These are phyloP conservation scores for Dimargaris cristalligena DNA, from an alignment of 192 early-diverging fungal species.

Conservation along the genomic window DNA sequence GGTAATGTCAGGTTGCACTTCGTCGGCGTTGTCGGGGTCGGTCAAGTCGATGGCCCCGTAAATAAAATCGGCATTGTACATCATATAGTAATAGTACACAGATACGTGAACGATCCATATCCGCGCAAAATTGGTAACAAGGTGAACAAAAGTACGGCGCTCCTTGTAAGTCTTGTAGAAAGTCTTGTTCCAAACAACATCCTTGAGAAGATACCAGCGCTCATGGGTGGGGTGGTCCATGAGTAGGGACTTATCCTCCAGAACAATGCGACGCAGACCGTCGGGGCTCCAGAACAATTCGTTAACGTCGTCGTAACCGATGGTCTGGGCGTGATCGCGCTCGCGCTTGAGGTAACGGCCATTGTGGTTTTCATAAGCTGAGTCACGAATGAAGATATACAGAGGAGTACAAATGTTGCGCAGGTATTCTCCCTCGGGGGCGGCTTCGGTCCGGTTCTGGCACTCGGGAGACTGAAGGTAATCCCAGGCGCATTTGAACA, in stretches of 20 bases:
- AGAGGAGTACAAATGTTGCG: slow-evolving; percentile 48
- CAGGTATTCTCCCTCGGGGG: slow-evolving; percentile 51
- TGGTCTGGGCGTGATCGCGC: slow-evolving; percentile 52
- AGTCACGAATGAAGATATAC: slow-evolving; percentile 56
- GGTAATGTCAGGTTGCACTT: slow-evolving; percentile 9
- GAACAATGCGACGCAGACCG: slow-evolving; percentile 35
- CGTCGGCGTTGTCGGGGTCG: slow-evolving; percentile 23
- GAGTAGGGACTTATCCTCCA: slow-evolving; percentile 38
- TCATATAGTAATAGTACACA: slow-evolving; percentile 64
- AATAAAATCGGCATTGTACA: slow-evolving; percentile 46
- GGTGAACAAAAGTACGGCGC: slow-evolving; percentile 66
- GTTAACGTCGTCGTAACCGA: slow-evolving; percentile 75
- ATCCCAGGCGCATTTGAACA: slow-evolving; percentile 55
- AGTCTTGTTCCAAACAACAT: slow-evolving; percentile 49
- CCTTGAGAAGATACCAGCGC: slow-evolving; percentile 39
- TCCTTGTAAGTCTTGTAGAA: slow-evolving; percentile 74
- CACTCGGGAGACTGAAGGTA: slow-evolving; percentile 26
- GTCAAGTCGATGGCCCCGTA: slow-evolving; percentile 24
- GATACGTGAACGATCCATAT: slow-evolving; percentile 74
- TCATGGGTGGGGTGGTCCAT: slow-evolving; percentile 41
- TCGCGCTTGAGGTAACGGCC: slow-evolving; percentile 57
- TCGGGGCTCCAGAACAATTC: slow-evolving; percentile 66
- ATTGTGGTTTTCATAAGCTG: slow-evolving; percentile 48
- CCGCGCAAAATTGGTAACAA: slow-evolving; percentile 67
- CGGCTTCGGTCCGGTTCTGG: slow-evolving; percentile 31